Percentiles rank a stretch among this genome's conserved stretches.
phyloP scores from a whole-genome alignment of 768 basidiomycete species.

The Pisolithus microcarpus region DNA sequence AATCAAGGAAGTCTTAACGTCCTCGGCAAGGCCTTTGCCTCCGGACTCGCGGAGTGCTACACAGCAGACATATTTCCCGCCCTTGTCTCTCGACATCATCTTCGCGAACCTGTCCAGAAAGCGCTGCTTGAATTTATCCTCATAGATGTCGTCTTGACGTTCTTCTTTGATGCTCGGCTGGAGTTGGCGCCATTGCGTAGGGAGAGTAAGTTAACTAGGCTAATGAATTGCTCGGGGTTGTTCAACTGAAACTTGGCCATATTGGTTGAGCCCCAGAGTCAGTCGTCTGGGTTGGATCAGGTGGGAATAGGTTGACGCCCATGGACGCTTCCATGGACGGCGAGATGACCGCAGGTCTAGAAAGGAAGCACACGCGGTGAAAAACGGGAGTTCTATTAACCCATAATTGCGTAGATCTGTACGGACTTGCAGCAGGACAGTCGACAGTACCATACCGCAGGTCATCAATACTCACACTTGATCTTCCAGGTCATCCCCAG shows the following conservation, averaged over 20 bases:
- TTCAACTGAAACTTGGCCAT: background rate
- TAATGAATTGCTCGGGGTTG: background rate
- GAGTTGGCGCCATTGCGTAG: background rate
- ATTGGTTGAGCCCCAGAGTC: background rate
- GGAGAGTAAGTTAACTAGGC: background rate
- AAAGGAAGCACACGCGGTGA: too few species aligned
- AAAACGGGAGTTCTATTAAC: too few species aligned
- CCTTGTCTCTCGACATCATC: background rate
- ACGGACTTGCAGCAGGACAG: too few species aligned
- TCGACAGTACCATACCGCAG: too few species aligned
- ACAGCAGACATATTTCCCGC: background rate
- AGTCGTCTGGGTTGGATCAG: too few species aligned
- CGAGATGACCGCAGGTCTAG: too few species aligned
- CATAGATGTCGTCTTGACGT: background rate
- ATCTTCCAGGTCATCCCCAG: too few species aligned
- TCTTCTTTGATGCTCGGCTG: background rate
- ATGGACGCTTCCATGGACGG: too few species aligned
- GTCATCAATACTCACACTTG: too few species aligned
- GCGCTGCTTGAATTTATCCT: background rate
- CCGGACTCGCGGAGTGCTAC: background rate
- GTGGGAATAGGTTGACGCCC: too few species aligned
- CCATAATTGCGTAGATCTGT: too few species aligned
- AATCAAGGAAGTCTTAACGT: background rate
- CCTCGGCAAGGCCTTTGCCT: background rate
- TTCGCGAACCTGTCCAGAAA: slow-evolving; percentile 1